A percentile compares a stretch with the other conserved stretches of the same genome.
phyloP scores from a whole-genome alignment of 805 yeast species.

The Pichia eremophila region DNA sequence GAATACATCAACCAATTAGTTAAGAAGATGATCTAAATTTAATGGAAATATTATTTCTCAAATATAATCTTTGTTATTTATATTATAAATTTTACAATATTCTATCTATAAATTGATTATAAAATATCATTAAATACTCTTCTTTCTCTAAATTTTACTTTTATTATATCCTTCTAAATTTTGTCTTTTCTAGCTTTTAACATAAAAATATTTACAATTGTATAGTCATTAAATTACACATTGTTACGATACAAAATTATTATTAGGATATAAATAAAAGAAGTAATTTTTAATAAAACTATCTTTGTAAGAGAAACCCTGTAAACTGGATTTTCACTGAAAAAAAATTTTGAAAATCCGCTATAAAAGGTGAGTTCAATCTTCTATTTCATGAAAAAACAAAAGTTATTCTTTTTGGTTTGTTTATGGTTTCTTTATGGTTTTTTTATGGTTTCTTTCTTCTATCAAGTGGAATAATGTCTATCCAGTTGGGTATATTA shows the following conservation, averaged over 20 bases:
- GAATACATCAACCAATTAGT: slow-evolving; percentile 89
- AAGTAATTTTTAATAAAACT: too few relatives aligned
- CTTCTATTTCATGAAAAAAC: too few relatives aligned
- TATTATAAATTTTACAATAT: background rate
- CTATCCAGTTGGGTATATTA: background rate
- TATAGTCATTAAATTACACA: background rate
- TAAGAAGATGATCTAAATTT: slow-evolving; percentile 79
- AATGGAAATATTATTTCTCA: background rate
- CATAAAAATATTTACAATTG: background rate
- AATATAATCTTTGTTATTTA: background rate
- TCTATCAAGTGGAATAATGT: too few relatives aligned
- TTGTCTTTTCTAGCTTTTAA: background rate
- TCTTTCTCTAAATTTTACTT: background rate
- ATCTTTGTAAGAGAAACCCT: too few relatives aligned
- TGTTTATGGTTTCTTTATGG: too few relatives aligned
- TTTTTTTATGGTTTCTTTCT: too few relatives aligned
- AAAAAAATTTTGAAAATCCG: too few relatives aligned
- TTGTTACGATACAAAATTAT: too few relatives aligned
- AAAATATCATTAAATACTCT: background rate
- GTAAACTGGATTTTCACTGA: too few relatives aligned
- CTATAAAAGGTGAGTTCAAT: too few relatives aligned
- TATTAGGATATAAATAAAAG: too few relatives aligned
- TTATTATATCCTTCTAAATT: background rate
- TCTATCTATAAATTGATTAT: background rate
- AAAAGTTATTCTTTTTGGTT: too few relatives aligned